These are phyloP conservation scores for Copromyces sp. DNA, from an alignment of 495 filamentous ascomycete genomes.

Conservation along the genomic window DNA sequence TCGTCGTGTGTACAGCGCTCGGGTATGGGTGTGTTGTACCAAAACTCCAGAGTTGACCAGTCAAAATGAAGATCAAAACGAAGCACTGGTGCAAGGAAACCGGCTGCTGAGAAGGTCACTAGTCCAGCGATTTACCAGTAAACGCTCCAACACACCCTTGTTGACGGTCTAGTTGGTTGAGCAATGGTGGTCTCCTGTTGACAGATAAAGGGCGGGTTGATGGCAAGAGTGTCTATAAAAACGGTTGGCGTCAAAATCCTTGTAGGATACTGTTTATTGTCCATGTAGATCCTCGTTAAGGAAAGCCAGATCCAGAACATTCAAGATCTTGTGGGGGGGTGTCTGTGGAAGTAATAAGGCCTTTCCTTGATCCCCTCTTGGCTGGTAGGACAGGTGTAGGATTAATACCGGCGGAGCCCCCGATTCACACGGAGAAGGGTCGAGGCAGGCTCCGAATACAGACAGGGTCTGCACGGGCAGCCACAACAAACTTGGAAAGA, in stretches of 20 bases:
- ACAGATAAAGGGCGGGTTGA: not conserved
- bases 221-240: not conserved
- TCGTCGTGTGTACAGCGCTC: not conserved
- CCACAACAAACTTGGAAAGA: constrained; percentile 16
- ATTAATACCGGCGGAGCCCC: constrained; percentile 40
- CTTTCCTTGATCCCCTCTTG: constrained; percentile 32
- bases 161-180: not conserved
- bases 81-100: constrained; percentile 3
- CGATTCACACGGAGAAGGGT: constrained; percentile 37
- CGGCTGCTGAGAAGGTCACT: not conserved
- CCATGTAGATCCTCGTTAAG: not conserved
- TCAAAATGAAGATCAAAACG: constrained; percentile 26
- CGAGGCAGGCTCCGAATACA: constrained; percentile 38
- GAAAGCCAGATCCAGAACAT: not conserved
- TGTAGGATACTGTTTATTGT: not conserved
- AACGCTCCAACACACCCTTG: not conserved
- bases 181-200: not conserved
- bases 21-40: constrained; percentile 16
- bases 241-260: not conserved
- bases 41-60: constrained; percentile 16
- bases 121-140: constrained; percentile 10
- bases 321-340: constrained; percentile 22
- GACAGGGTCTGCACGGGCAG: constrained; percentile 34
- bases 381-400: constrained; percentile 38
- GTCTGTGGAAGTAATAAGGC: constrained; percentile 36